Conservation (phyloP, 2,329 filamentous ascomycete genomes). For the Thelonectria rubi region DNA sequence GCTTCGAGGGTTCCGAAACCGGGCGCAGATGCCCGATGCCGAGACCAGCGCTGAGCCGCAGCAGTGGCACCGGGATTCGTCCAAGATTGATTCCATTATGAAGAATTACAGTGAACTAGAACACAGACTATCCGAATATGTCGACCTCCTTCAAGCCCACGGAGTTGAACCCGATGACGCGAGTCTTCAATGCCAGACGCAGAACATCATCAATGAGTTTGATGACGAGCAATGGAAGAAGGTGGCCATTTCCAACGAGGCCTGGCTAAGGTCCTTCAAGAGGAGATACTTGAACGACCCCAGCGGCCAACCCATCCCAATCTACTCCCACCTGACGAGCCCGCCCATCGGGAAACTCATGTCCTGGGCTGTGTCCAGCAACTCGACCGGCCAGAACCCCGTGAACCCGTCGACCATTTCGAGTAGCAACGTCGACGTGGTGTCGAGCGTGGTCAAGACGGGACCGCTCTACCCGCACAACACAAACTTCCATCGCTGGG, state of each 20-base stretch:
- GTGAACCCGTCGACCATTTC: not conserved
- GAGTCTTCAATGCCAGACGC: slow-evolving; percentile 1
- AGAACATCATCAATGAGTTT: not conserved
- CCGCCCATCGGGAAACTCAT: not conserved
- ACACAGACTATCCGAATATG: slow-evolving; percentile 9
- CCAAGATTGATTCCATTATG: slow-evolving; percentile 20
- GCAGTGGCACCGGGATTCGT: not conserved
- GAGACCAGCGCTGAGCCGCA: not conserved
- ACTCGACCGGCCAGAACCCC: not conserved
- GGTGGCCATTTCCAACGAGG: slow-evolving; percentile 6
- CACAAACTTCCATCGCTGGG: slow-evolving; percentile 20
- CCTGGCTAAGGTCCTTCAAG: slow-evolving; percentile 16
- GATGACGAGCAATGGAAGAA: slow-evolving; percentile 13
- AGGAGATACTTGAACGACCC: not conserved
- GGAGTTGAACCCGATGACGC: slow-evolving; percentile 17
- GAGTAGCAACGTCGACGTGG: not conserved
- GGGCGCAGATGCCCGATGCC: not conserved
- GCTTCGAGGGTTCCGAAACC: slow-evolving; percentile 30
- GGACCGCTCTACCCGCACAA: slow-evolving; percentile 1
- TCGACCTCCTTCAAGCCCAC: slow-evolving; percentile 13
- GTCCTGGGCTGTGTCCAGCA: not conserved
- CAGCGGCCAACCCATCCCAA: not conserved
- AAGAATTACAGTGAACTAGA: slow-evolving; percentile 18
- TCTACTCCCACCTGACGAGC: slow-evolving; percentile 1
- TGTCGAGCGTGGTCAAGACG: not conserved